Evolutionary conservation across 2,329 filamentous ascomycete species (phyloP).

Genomic region (Rhytidhysteron rufulum): DNA sequence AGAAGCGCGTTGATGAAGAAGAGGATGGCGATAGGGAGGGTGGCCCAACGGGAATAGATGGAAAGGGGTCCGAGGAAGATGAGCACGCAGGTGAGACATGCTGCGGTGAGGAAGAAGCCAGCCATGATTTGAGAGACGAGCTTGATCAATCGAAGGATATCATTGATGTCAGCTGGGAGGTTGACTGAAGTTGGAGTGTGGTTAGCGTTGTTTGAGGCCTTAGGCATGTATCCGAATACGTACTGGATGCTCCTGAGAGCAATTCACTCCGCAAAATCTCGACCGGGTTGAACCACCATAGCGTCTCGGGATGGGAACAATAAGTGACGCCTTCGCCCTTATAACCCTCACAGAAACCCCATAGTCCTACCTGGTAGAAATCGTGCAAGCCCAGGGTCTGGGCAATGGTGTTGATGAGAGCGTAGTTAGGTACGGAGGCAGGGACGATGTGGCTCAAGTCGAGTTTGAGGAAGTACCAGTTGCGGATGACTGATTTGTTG

Average conservation of each 20-base stretch:
- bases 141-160: slow-evolving; percentile 70
- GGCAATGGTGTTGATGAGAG: slow-evolving; percentile 81
- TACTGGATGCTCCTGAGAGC: slow-evolving; percentile 73
- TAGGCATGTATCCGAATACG: slow-evolving; percentile 24
- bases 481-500: slow-evolving; percentile 57
- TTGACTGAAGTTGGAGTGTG: slow-evolving; percentile 55
- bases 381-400: slow-evolving; percentile 84
- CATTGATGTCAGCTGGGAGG: slow-evolving; percentile 68
- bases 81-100: slow-evolving; percentile 67
- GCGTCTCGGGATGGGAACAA: slow-evolving; percentile 65
- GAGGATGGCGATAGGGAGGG: slow-evolving; percentile 64
- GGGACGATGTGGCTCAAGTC: slow-evolving; percentile 80
- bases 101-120: slow-evolving; percentile 72
- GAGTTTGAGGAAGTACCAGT: slow-evolving; percentile 81
- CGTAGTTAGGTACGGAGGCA: slow-evolving; percentile 64
- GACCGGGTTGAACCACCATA: slow-evolving; percentile 93
- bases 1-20: slow-evolving; percentile 65
- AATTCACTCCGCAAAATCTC: slow-evolving; percentile 76
- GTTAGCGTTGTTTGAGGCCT: too few species aligned
- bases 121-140: slow-evolving; percentile 84
- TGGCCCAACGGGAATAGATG: slow-evolving; percentile 51
- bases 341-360: slow-evolving; percentile 90
- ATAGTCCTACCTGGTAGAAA: slow-evolving; percentile 89
- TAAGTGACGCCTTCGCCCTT: slow-evolving; percentile 67
- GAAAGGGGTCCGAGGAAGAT: slow-evolving; percentile 61